Conservation (phyloP, 192 early-diverging fungal species). For the Chytriomyces confervae region DNA sequence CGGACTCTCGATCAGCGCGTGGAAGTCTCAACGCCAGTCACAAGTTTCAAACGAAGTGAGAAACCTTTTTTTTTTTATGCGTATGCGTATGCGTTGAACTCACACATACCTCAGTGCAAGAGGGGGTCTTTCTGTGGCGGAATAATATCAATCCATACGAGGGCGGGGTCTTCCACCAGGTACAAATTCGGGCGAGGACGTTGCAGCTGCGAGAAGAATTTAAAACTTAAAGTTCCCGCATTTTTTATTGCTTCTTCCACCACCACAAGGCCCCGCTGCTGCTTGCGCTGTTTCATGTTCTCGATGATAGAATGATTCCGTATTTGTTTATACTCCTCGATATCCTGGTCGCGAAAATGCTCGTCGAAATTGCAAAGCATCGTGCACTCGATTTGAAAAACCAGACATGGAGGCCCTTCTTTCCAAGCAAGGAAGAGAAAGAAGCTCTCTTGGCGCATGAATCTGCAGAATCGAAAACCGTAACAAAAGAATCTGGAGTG, state of each 20-base stretch:
- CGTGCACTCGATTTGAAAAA: slow-evolving; percentile 2
- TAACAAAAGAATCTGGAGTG: not conserved
- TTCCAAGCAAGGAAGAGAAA: slow-evolving; percentile 22
- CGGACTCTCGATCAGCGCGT: slow-evolving; percentile 18
- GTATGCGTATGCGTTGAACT: not conserved
- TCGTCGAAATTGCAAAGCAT: slow-evolving; percentile 62
- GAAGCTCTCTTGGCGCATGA: slow-evolving; percentile 6
- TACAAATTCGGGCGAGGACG: slow-evolving; percentile 9
- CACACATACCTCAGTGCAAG: slow-evolving; percentile 64
- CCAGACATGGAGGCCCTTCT: slow-evolving; percentile 11
- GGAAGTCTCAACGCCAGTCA: slow-evolving; percentile 87
- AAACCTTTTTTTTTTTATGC: not conserved
- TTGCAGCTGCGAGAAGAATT: not conserved
- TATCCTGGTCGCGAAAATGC: slow-evolving; percentile 62
- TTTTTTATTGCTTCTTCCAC: too few relatives aligned
- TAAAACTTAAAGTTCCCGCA: not conserved
- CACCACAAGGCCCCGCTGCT: slow-evolving; percentile 73
- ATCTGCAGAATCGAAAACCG: slow-evolving; percentile 20
- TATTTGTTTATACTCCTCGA: slow-evolving; percentile 71
- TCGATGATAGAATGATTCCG: slow-evolving; percentile 54
- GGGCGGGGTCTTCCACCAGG: slow-evolving; percentile 89
- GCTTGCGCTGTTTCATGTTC: slow-evolving; percentile 71
- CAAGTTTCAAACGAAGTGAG: slow-evolving; percentile 83
- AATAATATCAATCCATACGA: slow-evolving; percentile 84
- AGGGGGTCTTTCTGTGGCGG: slow-evolving; percentile 81